Conservation (phyloP, 305 asterid species). For the Solanum chacoense region DNA sequence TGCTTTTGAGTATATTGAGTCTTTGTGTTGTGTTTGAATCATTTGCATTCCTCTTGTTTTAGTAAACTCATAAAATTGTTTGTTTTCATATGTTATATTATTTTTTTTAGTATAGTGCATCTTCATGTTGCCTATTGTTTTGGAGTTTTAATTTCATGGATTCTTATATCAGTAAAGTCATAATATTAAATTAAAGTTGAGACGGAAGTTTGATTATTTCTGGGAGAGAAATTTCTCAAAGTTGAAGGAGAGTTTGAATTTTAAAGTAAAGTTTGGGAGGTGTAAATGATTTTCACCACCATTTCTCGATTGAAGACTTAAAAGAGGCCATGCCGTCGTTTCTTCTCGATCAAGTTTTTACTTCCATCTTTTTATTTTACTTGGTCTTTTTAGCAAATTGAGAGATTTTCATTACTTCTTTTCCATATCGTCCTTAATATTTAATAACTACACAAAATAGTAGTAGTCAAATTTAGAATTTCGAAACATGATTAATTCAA, state of each 20-base stretch:
- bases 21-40: slow-evolving; percentile 10
- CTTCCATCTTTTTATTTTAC: no score
- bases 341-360: not conserved
- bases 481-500: not conserved
- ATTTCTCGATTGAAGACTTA: not conserved
- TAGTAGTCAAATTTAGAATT: not conserved
- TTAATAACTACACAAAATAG: not conserved
- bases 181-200: not conserved
- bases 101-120: not conserved
- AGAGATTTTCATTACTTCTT: not conserved
- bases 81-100: not conserved
- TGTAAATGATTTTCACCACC: not conserved
- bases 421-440: not conserved
- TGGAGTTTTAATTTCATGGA: not conserved
- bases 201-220: not conserved
- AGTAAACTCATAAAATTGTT: not conserved
- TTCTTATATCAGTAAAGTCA: not conserved
- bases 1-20: slow-evolving; percentile 7
- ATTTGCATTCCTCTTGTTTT: not conserved
- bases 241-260: not conserved
- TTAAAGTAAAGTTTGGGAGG: not conserved
- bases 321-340: not conserved
- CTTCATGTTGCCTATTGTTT: not conserved
- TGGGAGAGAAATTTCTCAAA: not conserved
- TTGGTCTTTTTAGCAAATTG: no score